phyloP scores from a whole-genome alignment of 2,329 filamentous ascomycete species.

The Juglanconis juglandina region DNA sequence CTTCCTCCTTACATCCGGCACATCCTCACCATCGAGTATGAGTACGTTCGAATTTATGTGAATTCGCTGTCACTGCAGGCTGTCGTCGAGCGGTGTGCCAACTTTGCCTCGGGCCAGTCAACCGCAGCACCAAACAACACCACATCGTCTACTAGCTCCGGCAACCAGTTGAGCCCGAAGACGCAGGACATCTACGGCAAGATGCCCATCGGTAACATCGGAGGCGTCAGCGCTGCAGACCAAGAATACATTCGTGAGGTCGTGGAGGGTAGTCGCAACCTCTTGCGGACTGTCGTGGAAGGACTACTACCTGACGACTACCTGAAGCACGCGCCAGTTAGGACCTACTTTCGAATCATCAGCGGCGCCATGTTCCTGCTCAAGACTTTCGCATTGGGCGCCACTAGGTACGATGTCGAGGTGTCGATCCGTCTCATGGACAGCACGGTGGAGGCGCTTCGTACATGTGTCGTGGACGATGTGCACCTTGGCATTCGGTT shows the following conservation, averaged over 20 bases:
- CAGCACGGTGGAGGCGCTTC: slow-evolving; percentile 67
- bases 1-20: slow-evolving; percentile 64
- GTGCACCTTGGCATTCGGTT: slow-evolving; percentile 83
- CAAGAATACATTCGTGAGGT: slow-evolving; percentile 74
- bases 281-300: slow-evolving; percentile 74
- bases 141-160: slow-evolving; percentile 24
- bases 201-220: slow-evolving; percentile 60
- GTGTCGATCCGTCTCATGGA: slow-evolving; percentile 74
- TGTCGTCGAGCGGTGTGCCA: slow-evolving; percentile 88
- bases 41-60: slow-evolving; percentile 91
- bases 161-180: slow-evolving; percentile 54
- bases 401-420: slow-evolving; percentile 73
- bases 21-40: slow-evolving; percentile 89
- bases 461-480: slow-evolving; percentile 78
- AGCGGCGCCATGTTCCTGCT: slow-evolving; percentile 81
- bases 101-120: slow-evolving; percentile 55
- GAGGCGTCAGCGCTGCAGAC: slow-evolving; percentile 62
- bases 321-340: slow-evolving; percentile 76
- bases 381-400: slow-evolving; percentile 79
- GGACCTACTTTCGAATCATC: slow-evolving; percentile 84
- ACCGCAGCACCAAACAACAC: slow-evolving; percentile 32
- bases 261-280: slow-evolving; percentile 71
- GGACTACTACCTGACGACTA: slow-evolving; percentile 71
- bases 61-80: slow-evolving; percentile 93
- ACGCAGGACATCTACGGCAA: slow-evolving; percentile 64